phyloP scores from a whole-genome alignment of 163 green algal species.

The Prototheca wickerhamii region DNA sequence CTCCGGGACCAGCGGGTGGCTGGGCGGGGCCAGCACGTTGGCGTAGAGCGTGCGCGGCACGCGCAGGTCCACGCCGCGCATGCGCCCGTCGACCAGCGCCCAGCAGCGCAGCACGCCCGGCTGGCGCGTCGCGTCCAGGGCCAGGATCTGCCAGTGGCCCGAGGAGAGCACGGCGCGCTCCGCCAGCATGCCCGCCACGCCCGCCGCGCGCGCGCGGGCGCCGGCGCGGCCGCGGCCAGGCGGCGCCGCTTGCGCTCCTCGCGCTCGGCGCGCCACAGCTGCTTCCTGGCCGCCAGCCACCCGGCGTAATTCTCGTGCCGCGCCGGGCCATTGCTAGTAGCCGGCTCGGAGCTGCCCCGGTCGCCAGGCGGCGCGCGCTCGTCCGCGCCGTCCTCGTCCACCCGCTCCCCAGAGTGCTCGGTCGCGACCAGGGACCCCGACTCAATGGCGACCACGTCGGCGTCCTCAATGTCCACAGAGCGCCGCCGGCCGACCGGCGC shows the following conservation, averaged over 20 bases:
- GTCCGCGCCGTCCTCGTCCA: too few species aligned
- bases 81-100: conserved; percentile 42
- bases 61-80: conserved; percentile 63
- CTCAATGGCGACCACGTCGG: too few species aligned
- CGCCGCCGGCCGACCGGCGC: too few species aligned
- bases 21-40: conserved; percentile 29
- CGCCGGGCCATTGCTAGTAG: neutral
- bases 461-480: too few species aligned
- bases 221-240: conserved; percentile 6
- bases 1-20: conserved; percentile 11
- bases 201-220: conserved; percentile 7
- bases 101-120: conserved; percentile 41
- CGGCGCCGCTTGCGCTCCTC: conserved; percentile 49
- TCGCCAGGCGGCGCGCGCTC: too few species aligned
- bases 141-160: conserved; percentile 77
- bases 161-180: conserved; percentile 40
- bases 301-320: conserved; percentile 36
- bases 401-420: too few species aligned
- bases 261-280: conserved; percentile 45
- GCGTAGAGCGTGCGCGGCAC: conserved; percentile 73
- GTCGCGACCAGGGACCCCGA: too few species aligned
- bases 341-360: neutral
- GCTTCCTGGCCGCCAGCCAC: conserved; percentile 76
- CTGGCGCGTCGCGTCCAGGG: conserved; percentile 45
- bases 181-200: conserved; percentile 43